Evolutionary conservation across 345 rosid genomes (phyloP).

Genomic region (Citrus maxima): DNA sequence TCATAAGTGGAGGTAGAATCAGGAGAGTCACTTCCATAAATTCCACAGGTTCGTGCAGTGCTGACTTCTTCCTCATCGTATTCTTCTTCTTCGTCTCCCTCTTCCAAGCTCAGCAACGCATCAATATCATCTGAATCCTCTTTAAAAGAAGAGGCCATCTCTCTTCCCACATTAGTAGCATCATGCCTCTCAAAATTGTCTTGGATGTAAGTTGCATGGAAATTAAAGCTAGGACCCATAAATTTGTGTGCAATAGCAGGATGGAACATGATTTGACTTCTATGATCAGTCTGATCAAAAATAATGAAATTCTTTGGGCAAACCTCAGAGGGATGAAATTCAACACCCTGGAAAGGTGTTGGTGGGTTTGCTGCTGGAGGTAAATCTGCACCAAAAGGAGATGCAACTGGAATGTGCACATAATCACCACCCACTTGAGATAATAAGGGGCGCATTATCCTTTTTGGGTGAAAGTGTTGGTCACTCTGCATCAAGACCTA

Average conservation of each 20-base stretch:
- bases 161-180: slow-evolving; percentile 36
- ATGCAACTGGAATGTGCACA: slow-evolving; percentile 39
- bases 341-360: slow-evolving; percentile 52
- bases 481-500: slow-evolving; percentile 53
- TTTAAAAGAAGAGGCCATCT: slow-evolving; percentile 42
- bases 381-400: slow-evolving; percentile 46
- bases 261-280: slow-evolving; percentile 74
- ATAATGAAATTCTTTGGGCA: slow-evolving; percentile 63
- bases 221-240: slow-evolving; percentile 37
- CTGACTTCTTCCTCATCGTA: slow-evolving; percentile 66
- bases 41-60: slow-evolving; percentile 59
- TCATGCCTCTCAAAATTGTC: slow-evolving; percentile 36
- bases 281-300: slow-evolving; percentile 64
- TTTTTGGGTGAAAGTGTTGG: slow-evolving; percentile 25
- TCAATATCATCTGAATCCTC: slow-evolving; percentile 89
- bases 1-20: slow-evolving; percentile 53
- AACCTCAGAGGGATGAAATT: slow-evolving; percentile 65
- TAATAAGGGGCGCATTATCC: slow-evolving; percentile 32
- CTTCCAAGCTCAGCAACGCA: slow-evolving; percentile 69
- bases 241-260: slow-evolving; percentile 65
- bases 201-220: slow-evolving; percentile 32
- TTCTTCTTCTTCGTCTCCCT: slow-evolving; percentile 45
- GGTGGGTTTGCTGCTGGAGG: slow-evolving; percentile 52
- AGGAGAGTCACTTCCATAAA: slow-evolving; percentile 42
- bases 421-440: slow-evolving; percentile 43